Evolutionary conservation across 2,329 filamentous ascomycete species (phyloP), one percentile per base, ranked within the genome.

Genomic region (Cytospora paraplurivora): DNA sequence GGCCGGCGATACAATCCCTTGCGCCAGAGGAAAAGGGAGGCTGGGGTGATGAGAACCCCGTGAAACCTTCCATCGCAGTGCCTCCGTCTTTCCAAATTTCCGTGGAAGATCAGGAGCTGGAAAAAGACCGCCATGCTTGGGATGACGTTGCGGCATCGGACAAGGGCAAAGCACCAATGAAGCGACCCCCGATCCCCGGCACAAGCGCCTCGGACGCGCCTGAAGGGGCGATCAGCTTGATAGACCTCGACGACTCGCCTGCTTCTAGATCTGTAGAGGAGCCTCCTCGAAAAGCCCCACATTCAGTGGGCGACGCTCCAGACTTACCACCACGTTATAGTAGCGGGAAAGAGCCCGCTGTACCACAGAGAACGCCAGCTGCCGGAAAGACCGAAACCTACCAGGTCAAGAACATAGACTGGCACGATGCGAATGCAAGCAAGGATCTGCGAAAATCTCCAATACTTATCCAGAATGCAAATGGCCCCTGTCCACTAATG

Each of bases 401-500:
- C 71, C 90, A 93, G 62, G 93, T 98, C 74, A 96, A 97, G 73
- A 93, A 93, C 65, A 88, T 98, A 66, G 88, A 85, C 66, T 98
- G 94, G 93, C 81, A 88, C 65, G 92, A 97, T 73, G 76, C 80
- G 2, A 83, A 73, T 12, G 80, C 82, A 0, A 74, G 80, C 1
- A 81, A 84, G n/a, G 86, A 86, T 59, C 81, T 91, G 44, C 84
- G 92, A 51, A 83, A 84, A n/a, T 94, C 92, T 0, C 94, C 95
- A 0, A 92, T 98, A 62, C 79, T 98, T 49, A 88, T 96, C 4
- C 94, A 99, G 72, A 98, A 97, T 69, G 87, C 89, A 62, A 99
- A 99, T 71, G 95, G 95, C 0, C 95, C 95, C 1, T 99, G 95
- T 75, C 95, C 95, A 1, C 78, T 99, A 15, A 86, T 99, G 33